Conservation (phyloP, 176 grass and related monocot genomes). For the Themeda triandra region DNA sequence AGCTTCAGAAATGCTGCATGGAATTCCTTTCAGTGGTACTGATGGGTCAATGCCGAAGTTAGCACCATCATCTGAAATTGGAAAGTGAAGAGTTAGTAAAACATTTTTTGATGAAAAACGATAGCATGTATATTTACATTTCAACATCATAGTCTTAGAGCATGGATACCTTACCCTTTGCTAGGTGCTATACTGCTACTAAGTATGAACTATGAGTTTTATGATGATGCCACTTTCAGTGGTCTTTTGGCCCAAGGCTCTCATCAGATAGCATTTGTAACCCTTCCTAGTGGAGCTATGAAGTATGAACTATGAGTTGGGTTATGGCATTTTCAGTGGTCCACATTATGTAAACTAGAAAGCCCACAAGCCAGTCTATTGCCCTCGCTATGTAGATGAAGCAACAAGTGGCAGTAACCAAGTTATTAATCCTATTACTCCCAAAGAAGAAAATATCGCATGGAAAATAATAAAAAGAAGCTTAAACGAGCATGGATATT, state of each 20-base stretch:
- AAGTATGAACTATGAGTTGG: background rate
- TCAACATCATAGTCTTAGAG: background rate
- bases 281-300: background rate
- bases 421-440: background rate
- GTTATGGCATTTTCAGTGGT: background rate
- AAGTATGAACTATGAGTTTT: background rate
- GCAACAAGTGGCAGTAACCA: background rate
- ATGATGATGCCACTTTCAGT: background rate
- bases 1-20: conserved; percentile 46
- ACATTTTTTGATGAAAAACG: conserved; percentile 5
- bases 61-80: conserved; percentile 56
- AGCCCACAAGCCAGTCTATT: background rate
- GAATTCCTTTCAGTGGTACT: conserved; percentile 43
- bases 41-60: conserved; percentile 42
- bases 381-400: background rate
- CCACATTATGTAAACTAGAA: background rate
- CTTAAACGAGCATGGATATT: conserved; percentile 13
- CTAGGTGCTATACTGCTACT: background rate
- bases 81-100: conserved; percentile 15
- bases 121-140: conserved; percentile 7
- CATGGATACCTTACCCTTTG: background rate
- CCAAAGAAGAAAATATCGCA: background rate
- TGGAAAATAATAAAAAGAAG: background rate
- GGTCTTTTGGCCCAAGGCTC: background rate
- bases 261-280: background rate